Conservation (phyloP, 2,329 filamentous ascomycete species). For the Aspergillus luchuensis region DNA sequence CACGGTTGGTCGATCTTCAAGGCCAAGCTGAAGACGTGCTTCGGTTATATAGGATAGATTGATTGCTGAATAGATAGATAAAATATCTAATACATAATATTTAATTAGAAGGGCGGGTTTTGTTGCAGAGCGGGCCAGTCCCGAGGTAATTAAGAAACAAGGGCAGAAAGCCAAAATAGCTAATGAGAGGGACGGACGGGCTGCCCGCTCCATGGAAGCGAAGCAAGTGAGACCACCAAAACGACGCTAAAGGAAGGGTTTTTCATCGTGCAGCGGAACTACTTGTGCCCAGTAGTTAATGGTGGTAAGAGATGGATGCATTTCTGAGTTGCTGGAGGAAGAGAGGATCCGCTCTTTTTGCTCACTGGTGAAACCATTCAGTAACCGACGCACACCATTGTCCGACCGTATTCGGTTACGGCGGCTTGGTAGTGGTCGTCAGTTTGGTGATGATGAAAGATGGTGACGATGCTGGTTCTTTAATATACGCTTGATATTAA, state of each 20-base stretch:
- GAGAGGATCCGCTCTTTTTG: not conserved
- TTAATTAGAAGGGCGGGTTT: not conserved
- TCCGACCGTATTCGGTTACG: not conserved
- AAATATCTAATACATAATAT: too few relatives aligned
- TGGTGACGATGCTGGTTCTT: not conserved
- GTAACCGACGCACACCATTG: not conserved
- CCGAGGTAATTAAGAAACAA: not conserved
- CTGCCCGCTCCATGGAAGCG: not conserved
- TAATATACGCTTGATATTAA: too few relatives aligned
- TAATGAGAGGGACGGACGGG: not conserved
- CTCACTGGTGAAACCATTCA: constrained; percentile 4
- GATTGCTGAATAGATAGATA: not conserved
- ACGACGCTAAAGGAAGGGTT: constrained; percentile 3
- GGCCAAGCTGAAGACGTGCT: not conserved
- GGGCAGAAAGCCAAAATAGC: not conserved
- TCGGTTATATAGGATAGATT: not conserved
- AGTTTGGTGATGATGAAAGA: not conserved
- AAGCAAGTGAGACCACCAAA: not conserved
- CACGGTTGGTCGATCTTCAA: not conserved
- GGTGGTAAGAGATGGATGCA: too few relatives aligned
- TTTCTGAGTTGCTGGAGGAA: too few relatives aligned
- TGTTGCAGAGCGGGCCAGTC: not conserved
- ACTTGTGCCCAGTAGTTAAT: not conserved
- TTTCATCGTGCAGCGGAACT: not conserved
- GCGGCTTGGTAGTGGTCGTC: not conserved